Evolutionary conservation across 257 asterid genomes (phyloP).

Genomic region (Leptodermis oblonga): DNA sequence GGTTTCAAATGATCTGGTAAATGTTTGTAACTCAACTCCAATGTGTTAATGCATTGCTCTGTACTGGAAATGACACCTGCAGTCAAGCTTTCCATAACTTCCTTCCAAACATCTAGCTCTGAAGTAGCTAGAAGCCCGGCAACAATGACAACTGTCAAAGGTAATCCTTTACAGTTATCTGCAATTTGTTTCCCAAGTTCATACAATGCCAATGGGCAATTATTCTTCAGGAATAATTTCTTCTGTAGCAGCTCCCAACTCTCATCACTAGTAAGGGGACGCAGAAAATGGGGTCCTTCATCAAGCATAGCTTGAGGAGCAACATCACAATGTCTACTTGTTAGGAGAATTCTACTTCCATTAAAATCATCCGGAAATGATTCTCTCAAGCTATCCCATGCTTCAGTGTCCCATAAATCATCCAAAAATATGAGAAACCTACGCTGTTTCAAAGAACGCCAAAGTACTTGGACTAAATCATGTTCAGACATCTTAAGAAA

Average conservation of each 20-base stretch:
- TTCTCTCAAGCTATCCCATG: background rate
- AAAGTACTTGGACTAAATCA: background rate
- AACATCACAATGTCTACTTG: background rate
- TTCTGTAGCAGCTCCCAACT: too few species aligned
- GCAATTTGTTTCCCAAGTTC: background rate
- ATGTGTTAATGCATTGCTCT: background rate
- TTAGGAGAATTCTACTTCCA: too few species aligned
- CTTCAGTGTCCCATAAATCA: background rate
- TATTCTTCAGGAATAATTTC: too few species aligned
- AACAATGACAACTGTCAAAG: background rate
- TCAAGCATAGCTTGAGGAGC: too few species aligned
- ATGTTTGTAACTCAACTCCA: too few species aligned
- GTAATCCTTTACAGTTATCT: background rate
- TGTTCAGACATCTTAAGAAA: background rate
- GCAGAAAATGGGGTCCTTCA: background rate
- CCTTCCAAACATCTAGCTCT: background rate
- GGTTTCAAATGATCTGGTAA: too few species aligned
- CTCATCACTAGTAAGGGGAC: background rate
- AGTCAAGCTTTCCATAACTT: background rate
- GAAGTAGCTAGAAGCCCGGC: background rate
- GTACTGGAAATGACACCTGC: background rate
- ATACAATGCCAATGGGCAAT: background rate
- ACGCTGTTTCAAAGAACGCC: background rate
- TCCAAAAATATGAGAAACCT: slow-evolving; percentile 10
- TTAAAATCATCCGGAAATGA: slow-evolving; percentile 4